Base-by-base conservation (phyloP, 1,284 basidiomycete species). In the Termitomyces sp. region DNA sequence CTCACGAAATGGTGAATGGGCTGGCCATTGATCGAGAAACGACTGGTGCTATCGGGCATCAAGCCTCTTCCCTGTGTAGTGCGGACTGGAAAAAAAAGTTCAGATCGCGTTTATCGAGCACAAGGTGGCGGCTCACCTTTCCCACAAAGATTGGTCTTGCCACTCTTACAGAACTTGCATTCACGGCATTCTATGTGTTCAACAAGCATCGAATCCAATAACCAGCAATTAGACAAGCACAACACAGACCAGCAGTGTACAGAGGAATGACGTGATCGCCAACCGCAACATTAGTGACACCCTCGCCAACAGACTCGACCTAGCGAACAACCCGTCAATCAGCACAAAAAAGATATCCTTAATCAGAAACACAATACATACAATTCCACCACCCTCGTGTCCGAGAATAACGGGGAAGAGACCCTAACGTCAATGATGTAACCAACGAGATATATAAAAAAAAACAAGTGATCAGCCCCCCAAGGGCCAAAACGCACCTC, bases 151-250 rank as follows among this genome's bases (percentile, higher is more conserved):
- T 98, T 99, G 56, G 96, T 99, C 81, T 98, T 99, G 58, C 96
- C 97, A 53, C 91, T 95, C 75, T 88, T 96, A 82, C 96, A 99
- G 78, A 98, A 98, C 72, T 96, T 96, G 77, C 94, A 97, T 73
- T 97, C 86, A 46, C 82, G 81, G 69, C 94, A 97, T 72, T 97
- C 94, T 91, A 61, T n/a, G n/a, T n/a, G n/a, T 48, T 40, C 30
- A 24, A 31, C 11, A 53, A 28, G 13, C 11, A 34, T 37, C 13
- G 26, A 41, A 11, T 5, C 3, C 19, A 31, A 33, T 26, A 3
- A 1, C 2, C 1, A 13, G 3, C n/a, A 11, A 21, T 0, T 16
- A 24, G 21, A 1, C 2, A 39, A 5, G 28, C 8, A 31, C 9
- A 40, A 6, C 16, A 50, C 77, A 52, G 57, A 87, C 91, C 91